These are phyloP conservation scores for Talaromyces pinophilus DNA, from an alignment of 2,329 filamentous ascomycete species.

Conservation along the genomic window DNA sequence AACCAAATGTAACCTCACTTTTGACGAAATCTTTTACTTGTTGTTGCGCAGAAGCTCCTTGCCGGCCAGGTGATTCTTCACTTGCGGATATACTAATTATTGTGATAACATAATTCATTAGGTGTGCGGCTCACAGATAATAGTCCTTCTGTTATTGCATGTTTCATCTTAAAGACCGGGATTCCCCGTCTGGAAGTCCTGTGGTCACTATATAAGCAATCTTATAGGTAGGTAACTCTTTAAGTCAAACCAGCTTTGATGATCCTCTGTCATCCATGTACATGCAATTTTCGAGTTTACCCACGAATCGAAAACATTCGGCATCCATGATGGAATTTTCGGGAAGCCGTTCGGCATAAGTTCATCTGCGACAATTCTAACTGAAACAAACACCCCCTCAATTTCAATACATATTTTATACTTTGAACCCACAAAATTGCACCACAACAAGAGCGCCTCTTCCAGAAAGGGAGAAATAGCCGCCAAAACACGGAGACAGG, in stretches of 20 bases:
- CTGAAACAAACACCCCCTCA: conserved; percentile 1
- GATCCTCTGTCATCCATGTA: neutral
- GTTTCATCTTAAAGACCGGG: neutral
- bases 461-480: conserved; percentile 4
- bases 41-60: no score
- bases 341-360: neutral
- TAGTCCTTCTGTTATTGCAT: neutral
- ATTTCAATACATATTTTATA: neutral
- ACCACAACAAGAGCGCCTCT: neutral
- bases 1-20: no score
- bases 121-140: no score
- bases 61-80: no score
- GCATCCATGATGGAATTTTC: neutral
- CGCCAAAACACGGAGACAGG: neutral
- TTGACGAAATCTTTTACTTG: no score
- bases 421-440: neutral
- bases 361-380: neutral
- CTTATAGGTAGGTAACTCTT: neutral
- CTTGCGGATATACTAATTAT: no score
- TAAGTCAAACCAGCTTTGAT: neutral
- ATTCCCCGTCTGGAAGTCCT: neutral
- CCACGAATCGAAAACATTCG: neutral
- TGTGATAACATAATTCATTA: no score
- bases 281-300: neutral
- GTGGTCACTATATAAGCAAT: neutral